These are phyloP conservation scores for Lentinula novae-zelandiae DNA, from an alignment of 1,284 basidiomycete genomes.

Conservation along the genomic window DNA sequence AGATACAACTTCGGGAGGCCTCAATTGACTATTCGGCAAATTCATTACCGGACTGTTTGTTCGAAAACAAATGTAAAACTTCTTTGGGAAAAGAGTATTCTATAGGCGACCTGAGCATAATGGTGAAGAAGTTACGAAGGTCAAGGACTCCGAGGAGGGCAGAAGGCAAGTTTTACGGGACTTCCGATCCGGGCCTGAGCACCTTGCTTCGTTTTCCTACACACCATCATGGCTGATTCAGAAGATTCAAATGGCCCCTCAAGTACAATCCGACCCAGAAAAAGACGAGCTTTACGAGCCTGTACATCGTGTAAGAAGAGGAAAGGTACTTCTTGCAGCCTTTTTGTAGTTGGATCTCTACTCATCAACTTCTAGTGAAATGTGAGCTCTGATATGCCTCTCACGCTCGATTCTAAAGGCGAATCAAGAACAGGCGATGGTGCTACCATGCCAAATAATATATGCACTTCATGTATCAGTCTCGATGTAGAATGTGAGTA, in stretches of 20 bases:
- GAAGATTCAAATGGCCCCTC: neutral
- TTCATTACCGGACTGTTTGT: neutral
- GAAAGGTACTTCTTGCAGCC: neutral
- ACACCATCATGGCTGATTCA: neutral
- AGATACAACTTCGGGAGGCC: neutral
- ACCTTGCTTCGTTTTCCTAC: neutral
- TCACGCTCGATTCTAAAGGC: neutral
- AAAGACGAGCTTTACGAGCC: neutral
- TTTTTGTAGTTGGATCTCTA: neutral
- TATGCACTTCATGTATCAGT: conserved; percentile 5
- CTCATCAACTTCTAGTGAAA: neutral
- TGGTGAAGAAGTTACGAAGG: neutral
- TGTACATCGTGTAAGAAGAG: neutral
- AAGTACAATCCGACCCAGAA: neutral
- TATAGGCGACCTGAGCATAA: neutral
- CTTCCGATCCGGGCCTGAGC: neutral
- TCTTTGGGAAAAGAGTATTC: too few relatives aligned
- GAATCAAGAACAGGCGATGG: conserved; percentile 1
- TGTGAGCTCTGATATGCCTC: neutral
- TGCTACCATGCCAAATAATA: neutral
- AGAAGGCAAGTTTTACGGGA: neutral
- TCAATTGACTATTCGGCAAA: neutral
- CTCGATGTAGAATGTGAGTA: conserved; percentile 2
- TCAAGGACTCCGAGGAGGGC: neutral
- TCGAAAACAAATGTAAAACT: neutral